Conservation (phyloP, 140 eudicot genomes). For the Ambrosia hybrid region DNA sequence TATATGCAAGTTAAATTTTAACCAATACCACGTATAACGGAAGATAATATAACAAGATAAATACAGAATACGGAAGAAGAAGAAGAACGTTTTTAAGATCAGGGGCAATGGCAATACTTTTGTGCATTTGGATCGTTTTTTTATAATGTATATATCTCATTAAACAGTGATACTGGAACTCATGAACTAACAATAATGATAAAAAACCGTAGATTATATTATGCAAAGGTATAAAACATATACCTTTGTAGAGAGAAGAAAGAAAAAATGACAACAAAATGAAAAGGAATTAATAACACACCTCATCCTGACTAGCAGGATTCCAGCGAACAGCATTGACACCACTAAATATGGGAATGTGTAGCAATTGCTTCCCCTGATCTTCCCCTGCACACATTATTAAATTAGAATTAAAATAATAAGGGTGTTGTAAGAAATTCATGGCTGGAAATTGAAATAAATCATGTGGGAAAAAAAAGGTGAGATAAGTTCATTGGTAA, state of each 20-base stretch:
- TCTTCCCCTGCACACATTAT: slow-evolving; percentile 53
- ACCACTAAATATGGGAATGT: slow-evolving; percentile 44
- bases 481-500: not conserved
- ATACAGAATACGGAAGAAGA: not conserved
- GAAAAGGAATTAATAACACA: slow-evolving; percentile 12
- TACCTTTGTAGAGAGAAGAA: not conserved
- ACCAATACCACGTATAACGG: slow-evolving; percentile 3
- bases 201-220: not conserved
- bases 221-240: not conserved
- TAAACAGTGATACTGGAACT: not conserved
- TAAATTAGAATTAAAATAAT: not conserved
- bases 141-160: not conserved
- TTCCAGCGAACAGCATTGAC: slow-evolving; percentile 83
- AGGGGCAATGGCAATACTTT: not conserved
- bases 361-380: slow-evolving; percentile 64
- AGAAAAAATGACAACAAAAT: not conserved
- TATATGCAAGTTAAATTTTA: not conserved
- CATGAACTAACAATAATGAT: not conserved
- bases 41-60: slow-evolving; percentile 6
- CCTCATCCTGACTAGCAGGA: slow-evolving; percentile 92
- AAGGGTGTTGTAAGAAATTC: not conserved
- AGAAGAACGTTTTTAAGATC: slow-evolving; percentile 3
- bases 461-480: slow-evolving; percentile 2
- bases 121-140: not conserved
- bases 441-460: slow-evolving; percentile 8